These are phyloP conservation scores for Colletotrichum filicis DNA, from an alignment of 2,329 filamentous ascomycete genomes.

Conservation along the genomic window DNA sequence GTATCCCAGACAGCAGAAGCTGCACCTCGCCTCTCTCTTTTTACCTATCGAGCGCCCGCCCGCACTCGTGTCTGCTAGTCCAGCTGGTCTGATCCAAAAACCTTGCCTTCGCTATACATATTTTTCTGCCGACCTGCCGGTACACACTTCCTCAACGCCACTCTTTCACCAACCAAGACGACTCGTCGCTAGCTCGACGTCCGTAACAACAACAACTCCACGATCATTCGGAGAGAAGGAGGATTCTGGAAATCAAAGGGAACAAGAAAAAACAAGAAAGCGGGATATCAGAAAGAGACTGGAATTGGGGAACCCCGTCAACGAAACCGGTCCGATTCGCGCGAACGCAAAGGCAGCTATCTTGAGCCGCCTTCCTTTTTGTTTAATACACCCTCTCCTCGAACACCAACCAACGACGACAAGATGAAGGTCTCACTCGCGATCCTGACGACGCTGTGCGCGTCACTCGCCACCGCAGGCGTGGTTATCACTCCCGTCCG, in stretches of 20 bases:
- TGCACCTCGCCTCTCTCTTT: neutral
- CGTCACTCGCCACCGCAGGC: constrained; percentile 60
- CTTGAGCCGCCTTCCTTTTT: constrained; percentile 14
- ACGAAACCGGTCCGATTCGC: neutral
- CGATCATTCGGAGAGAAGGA: neutral
- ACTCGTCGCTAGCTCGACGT: constrained; percentile 27
- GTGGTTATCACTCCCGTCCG: constrained; percentile 66
- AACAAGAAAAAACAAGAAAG: neutral
- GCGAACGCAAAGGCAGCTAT: constrained; percentile 11
- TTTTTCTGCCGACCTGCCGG: neutral
- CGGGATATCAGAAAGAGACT: constrained; percentile 21
- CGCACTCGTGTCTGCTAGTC: neutral
- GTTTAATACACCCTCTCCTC: neutral
- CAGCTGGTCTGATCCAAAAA: constrained; percentile 27
- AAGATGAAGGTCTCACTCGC: constrained; percentile 54
- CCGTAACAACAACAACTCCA: neutral
- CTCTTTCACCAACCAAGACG: neutral
- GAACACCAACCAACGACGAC: neutral
- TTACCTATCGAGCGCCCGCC: constrained; percentile 9
- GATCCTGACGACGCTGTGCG: constrained; percentile 54
- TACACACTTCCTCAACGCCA: neutral
- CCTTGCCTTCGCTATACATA: constrained; percentile 17
- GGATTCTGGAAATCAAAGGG: neutral
- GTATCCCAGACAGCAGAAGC: neutral
- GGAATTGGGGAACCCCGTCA: neutral